Conservation (phyloP, 2,329 filamentous ascomycete species). For the Apiospora koreana region DNA sequence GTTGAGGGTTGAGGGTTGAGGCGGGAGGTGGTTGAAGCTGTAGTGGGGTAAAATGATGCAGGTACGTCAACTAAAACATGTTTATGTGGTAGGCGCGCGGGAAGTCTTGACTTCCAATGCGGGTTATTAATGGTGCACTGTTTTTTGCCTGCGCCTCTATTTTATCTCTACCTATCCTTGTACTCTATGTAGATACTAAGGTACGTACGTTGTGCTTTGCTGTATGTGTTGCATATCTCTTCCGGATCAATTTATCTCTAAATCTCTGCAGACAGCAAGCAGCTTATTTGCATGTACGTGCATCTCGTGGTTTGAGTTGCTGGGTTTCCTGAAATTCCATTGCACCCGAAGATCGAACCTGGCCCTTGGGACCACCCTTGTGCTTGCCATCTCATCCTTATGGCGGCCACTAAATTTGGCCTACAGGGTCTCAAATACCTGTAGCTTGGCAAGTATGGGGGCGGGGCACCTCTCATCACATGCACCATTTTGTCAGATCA, state of each 20-base stretch:
- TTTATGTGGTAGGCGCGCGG: not conserved
- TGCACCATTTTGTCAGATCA: conserved; percentile 8
- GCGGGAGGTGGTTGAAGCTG: conserved; percentile 1
- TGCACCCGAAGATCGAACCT: no score
- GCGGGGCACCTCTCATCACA: conserved; percentile 13
- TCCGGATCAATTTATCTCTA: not conserved
- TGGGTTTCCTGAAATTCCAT: not conserved
- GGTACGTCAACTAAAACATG: conserved; percentile 17
- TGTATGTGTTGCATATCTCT: no score
- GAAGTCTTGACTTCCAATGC: not conserved
- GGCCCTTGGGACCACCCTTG: not conserved
- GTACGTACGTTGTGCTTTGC: no score
- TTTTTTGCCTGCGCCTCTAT: not conserved
- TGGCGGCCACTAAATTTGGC: conserved; percentile 1
- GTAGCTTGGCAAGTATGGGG: not conserved
- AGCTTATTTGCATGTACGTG: not conserved
- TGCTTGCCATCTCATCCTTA: not conserved
- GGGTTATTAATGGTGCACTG: not conserved
- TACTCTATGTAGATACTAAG: no score
- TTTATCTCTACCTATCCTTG: not conserved
- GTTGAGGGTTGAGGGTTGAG: not conserved
- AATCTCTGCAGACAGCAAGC: no score
- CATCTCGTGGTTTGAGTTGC: not conserved
- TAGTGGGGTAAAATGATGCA: conserved; percentile 16
- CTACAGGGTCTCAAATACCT: not conserved